Percentiles rank a stretch among this genome's conserved stretches.
These are phyloP conservation scores for Sarocladiaceae sp. DNA, from an alignment of 2,329 filamentous ascomycete species.

Conservation along the genomic window DNA sequence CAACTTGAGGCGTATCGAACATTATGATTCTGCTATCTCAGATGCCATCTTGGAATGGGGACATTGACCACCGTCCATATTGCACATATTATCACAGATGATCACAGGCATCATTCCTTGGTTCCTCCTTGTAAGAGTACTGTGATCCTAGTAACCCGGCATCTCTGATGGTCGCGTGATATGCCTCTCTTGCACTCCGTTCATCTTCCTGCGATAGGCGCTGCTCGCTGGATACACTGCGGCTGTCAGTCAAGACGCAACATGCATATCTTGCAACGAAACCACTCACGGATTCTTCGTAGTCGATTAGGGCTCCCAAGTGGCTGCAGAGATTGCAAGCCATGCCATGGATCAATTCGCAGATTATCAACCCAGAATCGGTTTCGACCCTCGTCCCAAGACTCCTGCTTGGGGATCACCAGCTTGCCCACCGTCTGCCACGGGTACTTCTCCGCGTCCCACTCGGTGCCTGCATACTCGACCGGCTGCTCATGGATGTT, in stretches of 20 bases:
- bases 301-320: constrained; percentile 31
- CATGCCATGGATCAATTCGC: constrained; percentile 34
- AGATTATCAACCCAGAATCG: constrained; percentile 38
- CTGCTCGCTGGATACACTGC: neutral
- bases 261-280: neutral
- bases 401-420: constrained; percentile 27
- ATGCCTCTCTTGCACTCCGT: neutral
- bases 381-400: constrained; percentile 31
- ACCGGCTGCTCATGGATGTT: constrained; percentile 38
- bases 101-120: no score
- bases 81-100: no score
- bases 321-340: constrained; percentile 32
- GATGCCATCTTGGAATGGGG: no score
- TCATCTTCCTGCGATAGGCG: neutral
- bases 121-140: no score
- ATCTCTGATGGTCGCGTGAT: neutral
- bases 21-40: no score
- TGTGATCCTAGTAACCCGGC: neutral
- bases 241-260: neutral
- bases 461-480: constrained; percentile 35
- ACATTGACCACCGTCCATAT: no score
- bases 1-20: no score
- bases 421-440: constrained; percentile 38
- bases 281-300: constrained; percentile 2
- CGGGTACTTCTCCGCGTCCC: constrained; percentile 40